phyloP scores from a whole-genome alignment of 2,329 filamentous ascomycete species.

The Juglanconis juglandina region DNA sequence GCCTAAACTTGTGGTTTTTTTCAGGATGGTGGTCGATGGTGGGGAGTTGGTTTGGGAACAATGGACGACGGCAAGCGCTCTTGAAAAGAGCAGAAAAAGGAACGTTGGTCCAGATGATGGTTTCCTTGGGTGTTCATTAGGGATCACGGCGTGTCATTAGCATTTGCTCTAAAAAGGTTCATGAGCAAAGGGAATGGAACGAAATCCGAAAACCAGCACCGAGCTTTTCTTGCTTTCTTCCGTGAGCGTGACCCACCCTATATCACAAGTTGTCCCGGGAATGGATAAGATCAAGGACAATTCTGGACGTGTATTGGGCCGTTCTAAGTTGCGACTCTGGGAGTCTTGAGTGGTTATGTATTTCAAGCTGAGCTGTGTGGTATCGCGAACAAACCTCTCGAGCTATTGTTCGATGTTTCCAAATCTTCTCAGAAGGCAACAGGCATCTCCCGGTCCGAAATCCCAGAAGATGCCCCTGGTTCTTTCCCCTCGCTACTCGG shows the following conservation, averaged over 20 bases:
- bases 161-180: conserved; percentile 44
- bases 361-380: not conserved
- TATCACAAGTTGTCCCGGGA: too few species aligned
- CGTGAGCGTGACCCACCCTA: too few species aligned
- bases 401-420: not conserved
- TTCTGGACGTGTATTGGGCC: too few species aligned
- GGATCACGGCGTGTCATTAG: conserved; percentile 58
- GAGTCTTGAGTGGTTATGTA: not conserved
- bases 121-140: conserved; percentile 59
- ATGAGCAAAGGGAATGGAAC: conserved; percentile 35
- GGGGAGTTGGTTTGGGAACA: conserved; percentile 1
- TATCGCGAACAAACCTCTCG: not conserved
- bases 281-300: too few species aligned
- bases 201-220: conserved; percentile 36
- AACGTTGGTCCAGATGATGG: conserved; percentile 32
- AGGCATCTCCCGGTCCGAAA: not conserved
- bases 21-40: conserved; percentile 33
- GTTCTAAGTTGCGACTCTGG: too few species aligned
- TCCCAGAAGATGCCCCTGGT: not conserved
- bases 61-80: conserved; percentile 20
- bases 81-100: not conserved
- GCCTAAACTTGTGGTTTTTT: conserved; percentile 66
- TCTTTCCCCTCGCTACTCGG: conserved; percentile 9
- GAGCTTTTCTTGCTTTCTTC: not conserved
- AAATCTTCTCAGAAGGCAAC: not conserved